These are phyloP conservation scores for Eucalyptus guilfoylei DNA, from an alignment of 345 rosid species.

Conservation along the genomic window DNA sequence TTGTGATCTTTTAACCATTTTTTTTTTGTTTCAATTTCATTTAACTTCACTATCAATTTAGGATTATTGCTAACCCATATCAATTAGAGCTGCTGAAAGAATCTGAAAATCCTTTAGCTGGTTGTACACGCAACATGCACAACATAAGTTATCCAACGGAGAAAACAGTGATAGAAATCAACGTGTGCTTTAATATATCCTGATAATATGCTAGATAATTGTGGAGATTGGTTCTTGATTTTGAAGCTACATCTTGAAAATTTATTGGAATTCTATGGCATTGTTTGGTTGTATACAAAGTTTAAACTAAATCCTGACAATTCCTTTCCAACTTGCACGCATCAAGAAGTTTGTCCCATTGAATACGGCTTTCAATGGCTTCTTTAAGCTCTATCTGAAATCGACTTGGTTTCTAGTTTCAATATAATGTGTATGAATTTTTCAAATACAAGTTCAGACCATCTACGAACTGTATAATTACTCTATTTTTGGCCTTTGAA, in stretches of 20 bases:
- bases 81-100: neutral
- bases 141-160: neutral
- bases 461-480: neutral
- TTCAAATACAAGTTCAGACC: neutral
- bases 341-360: neutral
- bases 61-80: neutral
- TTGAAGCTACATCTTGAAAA: neutral
- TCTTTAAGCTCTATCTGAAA: neutral
- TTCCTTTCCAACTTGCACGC: neutral
- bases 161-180: neutral
- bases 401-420: neutral
- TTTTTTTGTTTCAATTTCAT: neutral
- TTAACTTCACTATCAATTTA: neutral
- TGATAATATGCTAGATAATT: neutral
- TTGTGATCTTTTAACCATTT: neutral
- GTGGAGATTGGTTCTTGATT: neutral
- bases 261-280: neutral
- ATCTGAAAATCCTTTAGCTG: neutral
- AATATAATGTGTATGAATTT: neutral
- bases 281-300: neutral
- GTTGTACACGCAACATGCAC: neutral
- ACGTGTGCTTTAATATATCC: neutral
- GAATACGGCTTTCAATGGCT: neutral
- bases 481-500: neutral
- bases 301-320: neutral